Percentiles rank a stretch among this genome's conserved stretches.
Evolutionary conservation across 163 green algal species (phyloP).

Genomic region (Chloroidium sp.): DNA sequence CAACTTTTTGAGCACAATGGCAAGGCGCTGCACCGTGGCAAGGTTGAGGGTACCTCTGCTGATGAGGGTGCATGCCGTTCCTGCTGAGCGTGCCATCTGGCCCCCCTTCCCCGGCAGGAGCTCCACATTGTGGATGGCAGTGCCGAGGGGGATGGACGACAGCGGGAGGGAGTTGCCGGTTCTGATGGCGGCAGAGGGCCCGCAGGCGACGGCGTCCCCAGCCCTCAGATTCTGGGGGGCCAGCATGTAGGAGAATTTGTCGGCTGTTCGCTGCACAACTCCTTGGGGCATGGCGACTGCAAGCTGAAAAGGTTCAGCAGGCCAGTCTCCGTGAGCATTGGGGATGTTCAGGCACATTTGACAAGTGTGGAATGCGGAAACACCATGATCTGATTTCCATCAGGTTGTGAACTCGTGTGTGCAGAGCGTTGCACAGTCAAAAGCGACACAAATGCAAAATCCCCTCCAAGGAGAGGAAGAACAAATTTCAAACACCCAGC

Average conservation of each 20-base stretch:
- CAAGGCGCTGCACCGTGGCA: too few relatives aligned
- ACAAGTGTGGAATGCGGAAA: not conserved
- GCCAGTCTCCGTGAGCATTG: too few relatives aligned
- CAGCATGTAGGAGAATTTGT: slow-evolving; percentile 64
- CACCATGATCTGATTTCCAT: too few relatives aligned
- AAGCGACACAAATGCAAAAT: not conserved
- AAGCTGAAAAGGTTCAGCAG: not conserved
- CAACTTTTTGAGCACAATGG: too few relatives aligned
- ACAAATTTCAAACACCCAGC: not conserved
- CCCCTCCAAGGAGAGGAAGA: not conserved
- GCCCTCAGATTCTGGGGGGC: slow-evolving; percentile 53
- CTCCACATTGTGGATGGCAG: slow-evolving; percentile 81
- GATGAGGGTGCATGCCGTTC: slow-evolving; percentile 45
- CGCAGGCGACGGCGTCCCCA: slow-evolving; percentile 52
- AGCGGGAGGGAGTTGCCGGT: slow-evolving; percentile 72
- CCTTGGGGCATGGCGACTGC: not conserved
- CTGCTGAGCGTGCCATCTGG: slow-evolving; percentile 58
- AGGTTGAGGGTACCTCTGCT: slow-evolving; percentile 33
- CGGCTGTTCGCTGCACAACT: not conserved
- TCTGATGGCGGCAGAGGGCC: slow-evolving; percentile 50
- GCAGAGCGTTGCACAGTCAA: not conserved
- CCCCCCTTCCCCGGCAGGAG: slow-evolving; percentile 62
- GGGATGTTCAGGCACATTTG: not conserved
- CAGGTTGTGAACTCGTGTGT: not conserved
- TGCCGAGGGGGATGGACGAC: slow-evolving; percentile 66